A percentile compares a stretch with the other conserved stretches of the same genome.
These are phyloP conservation scores for Botrytis sinoallii DNA, from an alignment of 2,329 filamentous ascomycete species.

Conservation along the genomic window DNA sequence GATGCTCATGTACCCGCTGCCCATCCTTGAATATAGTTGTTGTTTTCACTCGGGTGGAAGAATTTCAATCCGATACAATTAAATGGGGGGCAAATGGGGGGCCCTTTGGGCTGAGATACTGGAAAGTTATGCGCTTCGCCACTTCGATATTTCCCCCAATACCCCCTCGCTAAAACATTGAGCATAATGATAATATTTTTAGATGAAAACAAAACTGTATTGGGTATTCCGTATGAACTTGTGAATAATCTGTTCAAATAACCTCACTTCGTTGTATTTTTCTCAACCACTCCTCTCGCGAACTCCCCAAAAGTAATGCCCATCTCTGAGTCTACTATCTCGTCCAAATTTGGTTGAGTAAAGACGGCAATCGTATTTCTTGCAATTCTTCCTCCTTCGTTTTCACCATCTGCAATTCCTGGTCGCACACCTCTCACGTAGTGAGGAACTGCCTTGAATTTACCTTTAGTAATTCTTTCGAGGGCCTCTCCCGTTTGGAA, in stretches of 20 bases:
- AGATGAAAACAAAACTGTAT: background rate
- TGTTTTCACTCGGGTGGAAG: background rate
- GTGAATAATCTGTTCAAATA: background rate
- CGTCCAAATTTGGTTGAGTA: conserved; percentile 89
- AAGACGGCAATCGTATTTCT: conserved; percentile 93
- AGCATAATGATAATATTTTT: background rate
- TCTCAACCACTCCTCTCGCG: conserved; percentile 46
- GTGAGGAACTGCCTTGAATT: conserved; percentile 92
- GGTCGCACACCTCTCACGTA: conserved; percentile 78
- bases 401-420: conserved; percentile 41
- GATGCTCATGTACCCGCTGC: background rate
- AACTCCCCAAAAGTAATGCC: conserved; percentile 73
- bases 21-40: background rate
- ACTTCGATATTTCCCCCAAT: background rate
- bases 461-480: conserved; percentile 84
- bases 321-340: conserved; percentile 68
- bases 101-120: background rate
- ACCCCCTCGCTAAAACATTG: conserved; percentile 11
- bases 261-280: conserved; percentile 37
- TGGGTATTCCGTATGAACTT: background rate
- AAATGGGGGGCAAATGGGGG: background rate
- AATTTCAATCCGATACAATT: background rate
- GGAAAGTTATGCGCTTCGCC: background rate
- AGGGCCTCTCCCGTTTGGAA: conserved; percentile 95
- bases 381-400: conserved; percentile 55